Percentiles rank a stretch among this genome's conserved stretches.
Evolutionary conservation across 441 rosid genomes (phyloP).

Genomic region (Omphalea diandra): DNA sequence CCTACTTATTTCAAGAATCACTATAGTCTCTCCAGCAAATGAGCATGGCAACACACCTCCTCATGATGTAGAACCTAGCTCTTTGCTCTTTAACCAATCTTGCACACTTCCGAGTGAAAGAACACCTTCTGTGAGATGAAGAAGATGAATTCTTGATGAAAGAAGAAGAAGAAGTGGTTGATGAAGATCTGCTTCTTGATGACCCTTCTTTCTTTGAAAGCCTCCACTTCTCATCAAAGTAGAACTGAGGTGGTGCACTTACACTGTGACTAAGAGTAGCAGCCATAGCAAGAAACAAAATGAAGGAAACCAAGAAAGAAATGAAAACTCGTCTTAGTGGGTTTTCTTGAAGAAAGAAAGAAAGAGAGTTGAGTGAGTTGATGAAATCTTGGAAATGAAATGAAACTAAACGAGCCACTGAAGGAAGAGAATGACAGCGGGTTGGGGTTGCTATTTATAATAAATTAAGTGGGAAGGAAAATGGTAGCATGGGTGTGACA

Average conservation of each 20-base stretch:
- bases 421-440: neutral
- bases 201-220: conserved; percentile 61
- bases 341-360: neutral
- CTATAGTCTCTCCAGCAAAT: conserved; percentile 87
- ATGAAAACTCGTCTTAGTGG: too few species aligned
- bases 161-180: too few species aligned
- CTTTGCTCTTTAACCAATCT: conserved; percentile 77
- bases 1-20: conserved; percentile 45
- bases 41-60: conserved; percentile 84
- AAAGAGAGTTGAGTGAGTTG: neutral
- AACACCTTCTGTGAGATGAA: conserved; percentile 50
- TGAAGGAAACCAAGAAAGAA: neutral
- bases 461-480: conserved; percentile 15
- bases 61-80: conserved; percentile 85
- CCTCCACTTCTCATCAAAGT: conserved; percentile 76
- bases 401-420: conserved; percentile 7
- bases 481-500: conserved; percentile 45
- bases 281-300: neutral
- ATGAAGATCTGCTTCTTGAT: conserved; percentile 39
- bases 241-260: conserved; percentile 48
- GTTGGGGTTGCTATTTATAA: conserved; percentile 51
- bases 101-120: conserved; percentile 76
- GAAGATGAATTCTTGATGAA: conserved; percentile 38
- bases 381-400: conserved; percentile 2
- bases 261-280: conserved; percentile 35